phyloP scores from a whole-genome alignment of 2,329 filamentous ascomycete genomes.

The Neoarthrinium moseri region DNA sequence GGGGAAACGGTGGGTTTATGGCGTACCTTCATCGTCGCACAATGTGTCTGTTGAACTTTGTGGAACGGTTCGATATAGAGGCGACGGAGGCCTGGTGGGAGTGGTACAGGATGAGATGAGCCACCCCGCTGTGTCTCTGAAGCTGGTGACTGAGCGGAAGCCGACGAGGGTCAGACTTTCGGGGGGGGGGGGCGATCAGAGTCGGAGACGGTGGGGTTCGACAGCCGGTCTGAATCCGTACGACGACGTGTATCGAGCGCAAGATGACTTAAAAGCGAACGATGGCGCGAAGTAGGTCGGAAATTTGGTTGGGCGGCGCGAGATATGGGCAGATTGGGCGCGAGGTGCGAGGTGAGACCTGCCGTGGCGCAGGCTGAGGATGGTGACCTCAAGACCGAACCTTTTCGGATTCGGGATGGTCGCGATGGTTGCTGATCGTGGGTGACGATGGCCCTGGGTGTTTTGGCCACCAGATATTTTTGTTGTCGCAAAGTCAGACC shows the following conservation, averaged over 20 bases:
- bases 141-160: neutral
- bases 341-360: neutral
- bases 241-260: constrained; percentile 1
- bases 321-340: neutral
- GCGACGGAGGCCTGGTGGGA: neutral
- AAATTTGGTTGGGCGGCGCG: neutral
- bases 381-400: too few relatives aligned
- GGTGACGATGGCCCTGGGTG: too few relatives aligned
- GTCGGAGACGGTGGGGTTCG: neutral
- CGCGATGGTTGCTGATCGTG: too few relatives aligned
- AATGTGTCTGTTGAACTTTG: constrained; percentile 20
- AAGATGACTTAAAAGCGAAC: neutral
- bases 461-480: neutral
- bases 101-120: neutral
- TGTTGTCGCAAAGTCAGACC: neutral
- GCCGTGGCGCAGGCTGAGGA: too few relatives aligned
- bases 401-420: too few relatives aligned
- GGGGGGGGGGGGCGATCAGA: neutral
- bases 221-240: constrained; percentile 8
- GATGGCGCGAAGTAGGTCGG: neutral
- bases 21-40: constrained; percentile 35
- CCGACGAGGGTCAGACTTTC: neutral
- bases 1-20: constrained; percentile 24
- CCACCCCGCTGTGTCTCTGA: neutral
- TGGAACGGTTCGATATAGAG: constrained; percentile 8